Base-by-base conservation (phyloP, 2,329 filamentous ascomycete genomes). In the Ophioceras dolichostomum region DNA sequence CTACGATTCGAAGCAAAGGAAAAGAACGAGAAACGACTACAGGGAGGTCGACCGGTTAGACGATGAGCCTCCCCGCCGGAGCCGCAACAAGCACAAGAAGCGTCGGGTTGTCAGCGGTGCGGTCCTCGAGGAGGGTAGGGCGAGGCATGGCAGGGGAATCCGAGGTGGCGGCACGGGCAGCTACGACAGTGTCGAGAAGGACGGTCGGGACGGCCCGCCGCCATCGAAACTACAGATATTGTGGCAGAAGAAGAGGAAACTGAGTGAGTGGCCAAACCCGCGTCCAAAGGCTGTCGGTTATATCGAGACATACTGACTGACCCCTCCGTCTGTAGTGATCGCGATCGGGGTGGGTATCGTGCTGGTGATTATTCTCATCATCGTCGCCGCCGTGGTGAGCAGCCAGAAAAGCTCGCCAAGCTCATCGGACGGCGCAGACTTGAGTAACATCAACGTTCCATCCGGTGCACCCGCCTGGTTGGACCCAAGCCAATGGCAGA, bases 401-500 rank as follows among this genome's bases (percentile, higher is more conserved):
- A 47, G 12, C 9, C 37, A 34, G 47, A 82, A 81, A 43, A 71
- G 71, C 21, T 51, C 59, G n/a, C 46, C 44, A 41, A 45, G 39
- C 33, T 44, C 36, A 32, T 41, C 43, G 42, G 52, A 62, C 76
- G 38, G 67, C 70, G 37, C 62, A 66, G 19, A 60, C 62, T 45
- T n/a, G n/a, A n/a, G n/a, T n/a, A n/a, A n/a, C n/a, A n/a, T n/a
- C n/a, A 70, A 66, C 40, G 73, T 84, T 35, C 83, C 83, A 4
- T 41, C 60, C 63, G 39, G 68, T 67, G 43, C 87, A 76, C 49
- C 77, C 74, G 56, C 85, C 78, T 79, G 83, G 44, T 67, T 94
- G 16, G 88, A 98, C 52, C 91, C 91, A 0, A 94, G 86, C 56
- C 78, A 80, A 2, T 98, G 91, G 91, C 81, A 83, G 46, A 82